Evolutionary conservation across 192 early-diverging fungal genomes (phyloP).

Genomic region (Bifiguratus adelaidae): DNA sequence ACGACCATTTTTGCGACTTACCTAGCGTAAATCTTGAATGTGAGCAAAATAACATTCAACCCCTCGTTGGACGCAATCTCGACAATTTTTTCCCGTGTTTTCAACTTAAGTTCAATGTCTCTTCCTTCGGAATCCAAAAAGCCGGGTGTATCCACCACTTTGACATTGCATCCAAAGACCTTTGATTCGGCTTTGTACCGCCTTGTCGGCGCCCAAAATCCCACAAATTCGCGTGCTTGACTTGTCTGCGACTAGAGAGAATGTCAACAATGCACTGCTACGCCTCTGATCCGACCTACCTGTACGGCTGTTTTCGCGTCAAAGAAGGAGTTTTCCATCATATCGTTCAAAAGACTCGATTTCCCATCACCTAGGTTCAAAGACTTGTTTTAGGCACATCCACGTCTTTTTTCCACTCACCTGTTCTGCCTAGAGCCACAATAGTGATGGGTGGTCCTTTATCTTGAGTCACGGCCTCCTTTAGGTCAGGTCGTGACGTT

Average conservation of each 20-base stretch:
- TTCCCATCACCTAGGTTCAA: too few relatives aligned
- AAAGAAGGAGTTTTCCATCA: neutral
- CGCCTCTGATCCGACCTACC: neutral
- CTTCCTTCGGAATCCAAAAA: slow-evolving; percentile 12
- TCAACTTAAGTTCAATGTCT: slow-evolving; percentile 2
- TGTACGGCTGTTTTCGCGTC: neutral
- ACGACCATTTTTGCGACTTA: neutral
- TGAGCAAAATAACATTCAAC: slow-evolving; percentile 6
- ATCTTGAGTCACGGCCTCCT: neutral
- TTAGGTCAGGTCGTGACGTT: neutral
- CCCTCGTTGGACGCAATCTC: neutral
- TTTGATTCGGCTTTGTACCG: slow-evolving; percentile 5
- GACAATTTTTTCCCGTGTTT: neutral
- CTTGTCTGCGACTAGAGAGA: neutral
- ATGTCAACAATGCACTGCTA: neutral
- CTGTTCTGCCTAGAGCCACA: neutral
- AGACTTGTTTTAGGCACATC: too few relatives aligned
- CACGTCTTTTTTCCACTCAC: too few relatives aligned
- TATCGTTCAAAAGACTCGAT: neutral
- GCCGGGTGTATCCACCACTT: slow-evolving; percentile 11
- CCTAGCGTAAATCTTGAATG: slow-evolving; percentile 9
- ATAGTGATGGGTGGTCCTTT: neutral
- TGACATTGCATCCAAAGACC: slow-evolving; percentile 5
- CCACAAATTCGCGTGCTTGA: neutral
- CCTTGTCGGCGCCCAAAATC: neutral